These are phyloP conservation scores for Starmerella potacharoeniae DNA, from an alignment of 805 yeast species.

Conservation along the genomic window DNA sequence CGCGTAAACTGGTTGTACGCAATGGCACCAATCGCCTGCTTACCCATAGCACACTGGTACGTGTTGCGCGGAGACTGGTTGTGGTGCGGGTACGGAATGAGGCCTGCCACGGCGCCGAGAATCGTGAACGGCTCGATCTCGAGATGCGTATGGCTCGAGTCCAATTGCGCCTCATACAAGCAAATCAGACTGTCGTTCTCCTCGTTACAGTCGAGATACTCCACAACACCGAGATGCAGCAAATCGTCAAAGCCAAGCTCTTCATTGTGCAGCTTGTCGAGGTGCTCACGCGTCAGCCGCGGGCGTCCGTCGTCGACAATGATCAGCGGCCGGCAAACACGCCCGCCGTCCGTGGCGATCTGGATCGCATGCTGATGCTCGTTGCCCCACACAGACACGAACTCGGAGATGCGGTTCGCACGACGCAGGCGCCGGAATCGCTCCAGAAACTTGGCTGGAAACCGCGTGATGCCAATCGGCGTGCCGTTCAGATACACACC, in stretches of 20 bases:
- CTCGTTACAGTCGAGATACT: constrained; percentile 92
- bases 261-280: constrained; percentile 51
- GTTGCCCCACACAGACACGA: constrained; percentile 82
- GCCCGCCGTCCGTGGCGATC: constrained; percentile 97
- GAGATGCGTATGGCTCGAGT: constrained; percentile 56
- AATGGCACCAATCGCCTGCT: constrained; percentile 99
- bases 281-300: constrained; percentile 60
- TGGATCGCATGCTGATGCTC: constrained; percentile 87
- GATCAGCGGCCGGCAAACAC: constrained; percentile 93
- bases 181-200: constrained; percentile 93
- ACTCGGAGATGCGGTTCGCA: constrained; percentile 73
- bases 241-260: constrained; percentile 86
- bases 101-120: constrained; percentile 84
- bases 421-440: constrained; percentile 74
- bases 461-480: constrained; percentile 76
- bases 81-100: constrained; percentile 86
- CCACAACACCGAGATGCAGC: constrained; percentile 73
- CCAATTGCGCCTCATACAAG: constrained; percentile 60
- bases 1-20: constrained; percentile 94
- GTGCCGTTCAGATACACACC: constrained; percentile 93
- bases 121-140: constrained; percentile 94
- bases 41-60: constrained; percentile 94
- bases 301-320: constrained; percentile 65
- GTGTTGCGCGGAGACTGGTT: constrained; percentile 89
- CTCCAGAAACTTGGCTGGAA: constrained; percentile 69